A percentile compares a stretch with the other conserved stretches of the same genome.
These are phyloP conservation scores for Mrakiaceae sp. DNA, from an alignment of 1,284 basidiomycete species.

Conservation along the genomic window DNA sequence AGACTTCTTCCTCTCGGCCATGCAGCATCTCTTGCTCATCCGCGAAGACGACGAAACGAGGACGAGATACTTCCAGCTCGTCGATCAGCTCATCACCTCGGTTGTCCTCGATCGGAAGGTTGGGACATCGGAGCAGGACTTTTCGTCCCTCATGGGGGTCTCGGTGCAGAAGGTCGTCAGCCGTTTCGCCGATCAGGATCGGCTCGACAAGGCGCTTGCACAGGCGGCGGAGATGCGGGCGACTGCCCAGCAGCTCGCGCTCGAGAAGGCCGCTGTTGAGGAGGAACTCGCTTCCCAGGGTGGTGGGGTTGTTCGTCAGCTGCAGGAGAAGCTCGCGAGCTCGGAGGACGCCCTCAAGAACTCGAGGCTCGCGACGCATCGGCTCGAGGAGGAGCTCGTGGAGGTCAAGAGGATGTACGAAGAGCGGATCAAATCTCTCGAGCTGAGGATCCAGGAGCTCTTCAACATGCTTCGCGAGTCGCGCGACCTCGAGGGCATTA, in stretches of 20 bases:
- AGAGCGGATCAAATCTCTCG: conserved; percentile 74
- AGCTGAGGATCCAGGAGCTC: conserved; percentile 83
- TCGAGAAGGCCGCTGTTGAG: conserved; percentile 46
- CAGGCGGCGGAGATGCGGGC: conserved; percentile 18
- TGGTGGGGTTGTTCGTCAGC: conserved; percentile 69
- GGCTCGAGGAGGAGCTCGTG: conserved; percentile 65
- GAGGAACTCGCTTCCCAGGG: conserved; percentile 68
- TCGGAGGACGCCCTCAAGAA: conserved; percentile 68
- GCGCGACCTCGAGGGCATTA: conserved; percentile 59
- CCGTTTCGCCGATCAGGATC: conserved; percentile 83
- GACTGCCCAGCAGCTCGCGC: conserved; percentile 19
- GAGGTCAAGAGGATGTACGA: conserved; percentile 73
- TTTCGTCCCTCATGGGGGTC: conserved; percentile 73
- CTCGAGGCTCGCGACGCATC: conserved; percentile 65
- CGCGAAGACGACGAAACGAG: conserved; percentile 65
- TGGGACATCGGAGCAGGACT: conserved; percentile 51
- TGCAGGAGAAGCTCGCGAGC: conserved; percentile 61
- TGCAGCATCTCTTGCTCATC: conserved; percentile 87
- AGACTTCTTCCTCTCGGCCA: conserved; percentile 78
- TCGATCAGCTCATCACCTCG: conserved; percentile 85
- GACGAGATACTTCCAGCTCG: conserved; percentile 80
- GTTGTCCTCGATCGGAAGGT: conserved; percentile 84
- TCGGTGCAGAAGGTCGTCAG: conserved; percentile 82
- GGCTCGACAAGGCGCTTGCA: conserved; percentile 59
- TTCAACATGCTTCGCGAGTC: conserved; percentile 85